phyloP scores from a whole-genome alignment of 2,329 filamentous ascomycete species.

The Huntiella omanensis region DNA sequence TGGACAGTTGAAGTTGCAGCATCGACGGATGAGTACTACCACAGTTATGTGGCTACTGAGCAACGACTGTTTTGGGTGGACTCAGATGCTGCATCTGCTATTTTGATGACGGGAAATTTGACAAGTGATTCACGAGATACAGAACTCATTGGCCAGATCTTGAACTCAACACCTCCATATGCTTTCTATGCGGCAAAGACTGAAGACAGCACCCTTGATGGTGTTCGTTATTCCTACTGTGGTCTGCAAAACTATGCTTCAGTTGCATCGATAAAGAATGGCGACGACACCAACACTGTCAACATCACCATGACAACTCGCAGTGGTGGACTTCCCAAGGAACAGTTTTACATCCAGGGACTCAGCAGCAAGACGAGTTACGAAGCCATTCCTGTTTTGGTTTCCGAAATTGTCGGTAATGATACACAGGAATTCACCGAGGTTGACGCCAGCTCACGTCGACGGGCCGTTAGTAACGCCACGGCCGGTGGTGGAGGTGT shows the following conservation, averaged over 20 bases:
- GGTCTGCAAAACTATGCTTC: slow-evolving; percentile 50
- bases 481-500: slow-evolving; percentile 50
- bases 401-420: slow-evolving; percentile 29
- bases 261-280: slow-evolving; percentile 35
- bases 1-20: slow-evolving; percentile 72
- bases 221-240: slow-evolving; percentile 65
- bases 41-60: slow-evolving; percentile 34
- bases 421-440: slow-evolving; percentile 16
- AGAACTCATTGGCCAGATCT: slow-evolving; percentile 20
- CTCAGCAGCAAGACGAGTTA: slow-evolving; percentile 58
- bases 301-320: slow-evolving; percentile 49
- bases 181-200: slow-evolving; percentile 56
- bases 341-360: slow-evolving; percentile 70
- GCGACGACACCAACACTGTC: slow-evolving; percentile 27
- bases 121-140: slow-evolving; percentile 37
- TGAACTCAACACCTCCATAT: slow-evolving; percentile 41
- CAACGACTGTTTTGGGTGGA: slow-evolving; percentile 55
- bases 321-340: slow-evolving; percentile 50
- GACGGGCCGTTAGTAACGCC: neutral
- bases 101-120: slow-evolving; percentile 62
- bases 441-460: slow-evolving; percentile 10
- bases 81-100: slow-evolving; percentile 58
- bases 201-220: slow-evolving; percentile 40
- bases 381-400: slow-evolving; percentile 51
- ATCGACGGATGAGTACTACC: slow-evolving; percentile 63